phyloP scores from a whole-genome alignment of 2,329 filamentous ascomycete genomes.

The Emydomyces testavorans region DNA sequence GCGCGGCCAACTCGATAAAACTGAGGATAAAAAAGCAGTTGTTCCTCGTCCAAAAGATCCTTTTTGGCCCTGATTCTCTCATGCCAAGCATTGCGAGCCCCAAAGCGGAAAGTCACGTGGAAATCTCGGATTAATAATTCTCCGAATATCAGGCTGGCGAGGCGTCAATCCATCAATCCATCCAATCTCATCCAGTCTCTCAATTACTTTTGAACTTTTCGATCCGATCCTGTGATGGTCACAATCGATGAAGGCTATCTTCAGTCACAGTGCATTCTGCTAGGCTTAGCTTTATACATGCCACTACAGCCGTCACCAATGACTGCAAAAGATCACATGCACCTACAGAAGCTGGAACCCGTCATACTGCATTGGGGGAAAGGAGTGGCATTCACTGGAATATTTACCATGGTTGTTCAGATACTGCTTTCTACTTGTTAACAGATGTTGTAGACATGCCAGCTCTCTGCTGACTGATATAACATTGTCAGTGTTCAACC shows the following conservation, averaged over 20 bases:
- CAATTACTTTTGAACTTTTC: no score
- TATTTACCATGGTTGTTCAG: no score
- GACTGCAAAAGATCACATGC: neutral
- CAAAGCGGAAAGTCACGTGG: slow-evolving; percentile 7
- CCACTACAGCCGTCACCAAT: neutral
- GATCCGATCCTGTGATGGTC: no score
- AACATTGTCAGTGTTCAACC: no score
- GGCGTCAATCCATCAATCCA: no score
- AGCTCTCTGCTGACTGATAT: no score
- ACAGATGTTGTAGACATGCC: no score
- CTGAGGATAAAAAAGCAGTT: neutral
- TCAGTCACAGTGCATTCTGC: neutral
- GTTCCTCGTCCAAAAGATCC: neutral
- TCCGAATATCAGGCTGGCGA: no score
- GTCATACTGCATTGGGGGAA: no score
- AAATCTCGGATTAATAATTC: neutral
- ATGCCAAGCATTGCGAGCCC: neutral
- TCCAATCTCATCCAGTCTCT: no score
- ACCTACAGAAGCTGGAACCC: neutral
- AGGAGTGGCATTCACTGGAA: no score
- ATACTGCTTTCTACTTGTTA: no score
- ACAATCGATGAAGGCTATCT: neutral
- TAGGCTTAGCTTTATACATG: neutral
- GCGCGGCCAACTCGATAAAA: neutral
- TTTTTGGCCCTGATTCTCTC: slow-evolving; percentile 9